phyloP scores from a whole-genome alignment of 2,329 filamentous ascomycete genomes.

The Apiospora pterosperma region DNA sequence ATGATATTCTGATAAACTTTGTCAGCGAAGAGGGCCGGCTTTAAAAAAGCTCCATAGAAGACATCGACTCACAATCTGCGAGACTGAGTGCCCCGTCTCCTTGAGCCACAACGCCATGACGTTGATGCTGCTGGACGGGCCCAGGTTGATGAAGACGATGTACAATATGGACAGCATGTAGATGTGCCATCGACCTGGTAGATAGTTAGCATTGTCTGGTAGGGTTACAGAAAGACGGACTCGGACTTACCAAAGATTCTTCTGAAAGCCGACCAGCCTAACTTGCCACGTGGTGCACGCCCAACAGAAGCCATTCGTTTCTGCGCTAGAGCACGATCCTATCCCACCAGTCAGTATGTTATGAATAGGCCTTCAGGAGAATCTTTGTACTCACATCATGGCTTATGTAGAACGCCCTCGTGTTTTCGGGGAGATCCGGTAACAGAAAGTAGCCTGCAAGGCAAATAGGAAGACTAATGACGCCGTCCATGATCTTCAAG shows the following conservation, averaged over 20 bases:
- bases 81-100: conserved; percentile 37
- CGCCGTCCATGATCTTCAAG: conserved; percentile 42
- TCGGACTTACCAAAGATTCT: conserved; percentile 16
- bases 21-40: neutral
- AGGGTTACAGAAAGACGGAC: neutral
- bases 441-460: conserved; percentile 38
- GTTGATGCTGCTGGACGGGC: conserved; percentile 29
- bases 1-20: conserved; percentile 37
- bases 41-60: neutral
- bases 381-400: neutral
- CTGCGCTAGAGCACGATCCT: conserved; percentile 17
- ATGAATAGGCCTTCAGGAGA: too few species aligned
- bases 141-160: conserved; percentile 34
- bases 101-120: conserved; percentile 38
- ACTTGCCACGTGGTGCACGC: conserved; percentile 15
- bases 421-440: neutral
- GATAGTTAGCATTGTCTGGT: neutral
- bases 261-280: conserved; percentile 17
- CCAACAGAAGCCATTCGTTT: conserved; percentile 17
- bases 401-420: neutral
- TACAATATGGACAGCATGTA: conserved; percentile 33
- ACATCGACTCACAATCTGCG: conserved; percentile 39
- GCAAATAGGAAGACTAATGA: conserved; percentile 46
- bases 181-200: conserved; percentile 30
- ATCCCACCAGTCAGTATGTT: neutral